Percentiles rank a stretch among this genome's conserved stretches.
Evolutionary conservation across 208 protist genomes (phyloP).

Genomic region (Crithidia thermophila): DNA sequence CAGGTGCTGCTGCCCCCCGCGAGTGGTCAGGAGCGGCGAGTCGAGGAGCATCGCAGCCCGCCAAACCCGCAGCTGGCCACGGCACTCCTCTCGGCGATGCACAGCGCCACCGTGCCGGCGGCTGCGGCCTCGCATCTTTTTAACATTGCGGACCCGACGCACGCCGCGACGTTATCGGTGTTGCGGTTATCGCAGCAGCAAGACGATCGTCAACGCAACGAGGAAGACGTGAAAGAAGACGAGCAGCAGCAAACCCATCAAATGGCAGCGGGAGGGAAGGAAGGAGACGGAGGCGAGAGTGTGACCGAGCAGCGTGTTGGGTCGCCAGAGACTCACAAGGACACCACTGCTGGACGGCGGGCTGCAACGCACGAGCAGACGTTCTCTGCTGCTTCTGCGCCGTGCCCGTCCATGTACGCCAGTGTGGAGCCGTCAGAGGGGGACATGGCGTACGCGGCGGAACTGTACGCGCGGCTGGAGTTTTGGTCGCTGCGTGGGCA

Average conservation of each 20-base stretch:
- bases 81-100: not conserved
- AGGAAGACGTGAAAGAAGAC: too few relatives aligned
- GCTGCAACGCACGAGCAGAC: not conserved
- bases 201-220: too few relatives aligned
- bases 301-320: too few relatives aligned
- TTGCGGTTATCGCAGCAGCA: too few relatives aligned
- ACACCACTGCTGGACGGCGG: too few relatives aligned
- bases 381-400: not conserved
- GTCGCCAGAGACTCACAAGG: too few relatives aligned
- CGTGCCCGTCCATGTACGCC: not conserved
- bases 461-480: slow-evolving; percentile 62
- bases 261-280: too few relatives aligned
- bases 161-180: not conserved
- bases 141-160: not conserved
- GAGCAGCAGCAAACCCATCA: too few relatives aligned
- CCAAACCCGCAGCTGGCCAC: not conserved
- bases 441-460: slow-evolving; percentile 63
- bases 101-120: not conserved
- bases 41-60: not conserved
- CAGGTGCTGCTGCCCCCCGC: slow-evolving; percentile 51
- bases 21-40: slow-evolving; percentile 39
- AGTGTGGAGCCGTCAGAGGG: slow-evolving; percentile 32
- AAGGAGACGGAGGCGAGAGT: too few relatives aligned
- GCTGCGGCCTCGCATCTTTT: not conserved
- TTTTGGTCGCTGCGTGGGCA: slow-evolving; percentile 78